Percentiles rank a stretch among this genome's conserved stretches.
Evolutionary conservation across 2,329 filamentous ascomycete genomes (phyloP).

Genomic region (Parafenestella ontariensis): DNA sequence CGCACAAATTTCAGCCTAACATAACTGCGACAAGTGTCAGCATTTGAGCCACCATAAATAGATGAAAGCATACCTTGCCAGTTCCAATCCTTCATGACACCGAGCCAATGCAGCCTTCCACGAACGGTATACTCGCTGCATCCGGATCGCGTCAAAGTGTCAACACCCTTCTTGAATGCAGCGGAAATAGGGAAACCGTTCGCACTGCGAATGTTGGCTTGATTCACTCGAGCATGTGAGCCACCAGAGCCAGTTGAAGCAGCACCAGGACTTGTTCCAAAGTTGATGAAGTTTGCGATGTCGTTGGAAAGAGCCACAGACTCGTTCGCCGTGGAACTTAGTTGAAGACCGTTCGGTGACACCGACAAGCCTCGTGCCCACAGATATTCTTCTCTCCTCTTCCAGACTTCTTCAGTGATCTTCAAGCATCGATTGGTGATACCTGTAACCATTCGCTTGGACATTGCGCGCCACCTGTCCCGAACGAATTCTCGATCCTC

Average conservation of each 20-base stretch:
- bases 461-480: conserved; percentile 67
- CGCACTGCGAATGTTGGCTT: conserved; percentile 5
- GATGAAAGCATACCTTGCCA: conserved; percentile 65
- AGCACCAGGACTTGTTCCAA: conserved; percentile 12
- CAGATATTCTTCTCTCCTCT: conserved; percentile 64
- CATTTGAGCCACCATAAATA: neutral
- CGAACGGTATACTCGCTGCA: conserved; percentile 68
- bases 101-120: conserved; percentile 70
- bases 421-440: conserved; percentile 69
- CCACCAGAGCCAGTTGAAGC: conserved; percentile 8
- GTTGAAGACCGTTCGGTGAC: conserved; percentile 6
- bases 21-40: conserved; percentile 3
- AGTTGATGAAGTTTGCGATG: conserved; percentile 13
- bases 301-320: conserved; percentile 6
- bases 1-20: conserved; percentile 7
- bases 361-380: conserved; percentile 29
- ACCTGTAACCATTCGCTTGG: conserved; percentile 67
- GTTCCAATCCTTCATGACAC: conserved; percentile 72
- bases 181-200: conserved; percentile 39
- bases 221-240: neutral
- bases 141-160: conserved; percentile 51
- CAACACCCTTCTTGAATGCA: conserved; percentile 42
- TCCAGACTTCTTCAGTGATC: conserved; percentile 71
- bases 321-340: conserved; percentile 3
- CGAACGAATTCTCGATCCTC: conserved; percentile 70